These are phyloP conservation scores for Nakaseomyces bracarensis DNA, from an alignment of 1,139 yeast species.

Conservation along the genomic window DNA sequence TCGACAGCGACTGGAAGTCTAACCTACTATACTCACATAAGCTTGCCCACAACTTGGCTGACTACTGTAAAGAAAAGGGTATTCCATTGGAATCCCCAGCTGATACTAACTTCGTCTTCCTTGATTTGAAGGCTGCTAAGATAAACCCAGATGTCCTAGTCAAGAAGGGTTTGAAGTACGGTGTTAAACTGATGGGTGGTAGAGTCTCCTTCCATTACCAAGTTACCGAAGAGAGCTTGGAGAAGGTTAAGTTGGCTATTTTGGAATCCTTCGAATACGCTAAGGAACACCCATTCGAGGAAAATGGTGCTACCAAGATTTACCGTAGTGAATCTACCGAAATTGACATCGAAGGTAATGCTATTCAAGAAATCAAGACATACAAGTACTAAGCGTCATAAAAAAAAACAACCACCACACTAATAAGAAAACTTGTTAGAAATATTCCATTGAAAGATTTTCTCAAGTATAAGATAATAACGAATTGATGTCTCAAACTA, in stretches of 20 bases:
- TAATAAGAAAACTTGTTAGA: too few relatives aligned
- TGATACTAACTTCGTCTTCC: conserved; percentile 78
- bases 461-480: too few relatives aligned
- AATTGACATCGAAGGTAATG: conserved; percentile 27
- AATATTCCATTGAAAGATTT: too few relatives aligned
- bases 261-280: conserved; percentile 49
- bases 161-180: conserved; percentile 50
- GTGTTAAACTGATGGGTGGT: conserved; percentile 63
- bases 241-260: conserved; percentile 52
- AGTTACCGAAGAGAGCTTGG: conserved; percentile 56
- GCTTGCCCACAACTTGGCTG: conserved; percentile 60
- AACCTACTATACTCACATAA: conserved; percentile 52
- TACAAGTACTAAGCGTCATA: conserved; percentile 22
- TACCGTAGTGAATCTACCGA: conserved; percentile 35
- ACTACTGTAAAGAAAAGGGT: conserved; percentile 46
- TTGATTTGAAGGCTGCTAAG: conserved; percentile 53
- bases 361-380: conserved; percentile 28
- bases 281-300: conserved; percentile 35
- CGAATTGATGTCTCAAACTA: too few relatives aligned
- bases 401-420: not conserved
- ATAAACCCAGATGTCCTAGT: conserved; percentile 52
- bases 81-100: conserved; percentile 65
- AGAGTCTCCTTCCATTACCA: conserved; percentile 85
- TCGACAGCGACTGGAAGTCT: conserved; percentile 62
- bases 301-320: conserved; percentile 37